Evolutionary conservation across 2,329 filamentous ascomycete genomes (phyloP).

Genomic region (Trematosphaeria pertusa): DNA sequence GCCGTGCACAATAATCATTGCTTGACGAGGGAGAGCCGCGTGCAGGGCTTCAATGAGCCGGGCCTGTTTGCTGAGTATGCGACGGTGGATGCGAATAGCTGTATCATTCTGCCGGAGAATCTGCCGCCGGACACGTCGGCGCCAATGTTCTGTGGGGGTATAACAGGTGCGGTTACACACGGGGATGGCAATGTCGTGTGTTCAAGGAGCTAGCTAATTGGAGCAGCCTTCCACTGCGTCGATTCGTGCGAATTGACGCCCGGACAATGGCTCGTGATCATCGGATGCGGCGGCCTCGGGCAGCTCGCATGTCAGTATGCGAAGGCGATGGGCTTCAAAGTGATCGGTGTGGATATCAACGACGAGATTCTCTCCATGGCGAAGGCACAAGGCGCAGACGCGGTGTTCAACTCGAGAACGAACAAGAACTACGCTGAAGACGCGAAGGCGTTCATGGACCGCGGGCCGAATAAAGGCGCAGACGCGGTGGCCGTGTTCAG

Average conservation of each 20-base stretch:
- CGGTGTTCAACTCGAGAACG: conserved; percentile 46
- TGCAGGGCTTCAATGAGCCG: conserved; percentile 41
- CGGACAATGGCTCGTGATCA: conserved; percentile 48
- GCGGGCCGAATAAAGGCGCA: conserved; percentile 35
- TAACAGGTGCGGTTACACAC: conserved; percentile 43
- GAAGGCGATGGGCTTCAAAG: conserved; percentile 52
- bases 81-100: conserved; percentile 51
- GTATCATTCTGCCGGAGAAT: conserved; percentile 46
- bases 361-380: conserved; percentile 35
- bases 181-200: not conserved
- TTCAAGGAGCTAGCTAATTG: not conserved
- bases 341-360: conserved; percentile 52
- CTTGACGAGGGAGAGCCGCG: conserved; percentile 29
- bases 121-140: conserved; percentile 41
- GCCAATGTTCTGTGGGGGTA: conserved; percentile 57
- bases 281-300: conserved; percentile 54
- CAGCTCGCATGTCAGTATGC: conserved; percentile 54
- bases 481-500: conserved; percentile 51
- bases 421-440: conserved; percentile 41
- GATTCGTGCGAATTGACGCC: conserved; percentile 29
- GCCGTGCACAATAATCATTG: conserved; percentile 49
- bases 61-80: conserved; percentile 57
- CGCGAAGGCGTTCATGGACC: conserved; percentile 42
- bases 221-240: conserved; percentile 27
- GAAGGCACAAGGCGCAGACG: conserved; percentile 45